phyloP scores from a whole-genome alignment of 768 basidiomycete genomes.

The Boletus bicolor region DNA sequence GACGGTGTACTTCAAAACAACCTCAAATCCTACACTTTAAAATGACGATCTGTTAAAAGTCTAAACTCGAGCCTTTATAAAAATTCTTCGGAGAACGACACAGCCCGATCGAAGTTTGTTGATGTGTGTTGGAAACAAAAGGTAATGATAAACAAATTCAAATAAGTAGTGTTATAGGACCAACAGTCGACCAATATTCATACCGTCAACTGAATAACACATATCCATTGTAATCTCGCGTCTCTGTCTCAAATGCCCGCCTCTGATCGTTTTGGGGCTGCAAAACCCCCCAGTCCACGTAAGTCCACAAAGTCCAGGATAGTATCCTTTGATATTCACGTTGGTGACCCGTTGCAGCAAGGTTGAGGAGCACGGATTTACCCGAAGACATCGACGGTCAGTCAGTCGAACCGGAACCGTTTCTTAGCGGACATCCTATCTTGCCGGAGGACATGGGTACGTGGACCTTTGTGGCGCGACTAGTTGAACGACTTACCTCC shows the following conservation, averaged over 20 bases:
- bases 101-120: neutral
- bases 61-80: too few relatives aligned
- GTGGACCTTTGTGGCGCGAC: neutral
- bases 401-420: conserved; percentile 8
- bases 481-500: neutral
- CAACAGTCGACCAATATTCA: neutral
- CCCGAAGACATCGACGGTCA: conserved; percentile 17
- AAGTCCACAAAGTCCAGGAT: neutral
- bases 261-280: neutral
- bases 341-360: conserved; percentile 11
- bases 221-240: neutral
- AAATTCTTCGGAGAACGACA: neutral
- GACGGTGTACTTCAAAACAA: too few relatives aligned
- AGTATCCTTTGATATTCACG: neutral
- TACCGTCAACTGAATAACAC: neutral
- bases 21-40: too few relatives aligned
- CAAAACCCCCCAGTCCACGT: conserved; percentile 28
- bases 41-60: too few relatives aligned
- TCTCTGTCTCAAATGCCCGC: conserved; percentile 8
- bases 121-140: neutral
- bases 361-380: conserved; percentile 26
- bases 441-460: conserved; percentile 31
- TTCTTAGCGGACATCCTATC: conserved; percentile 30
- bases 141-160: neutral
- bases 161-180: neutral